A percentile compares a stretch with the other conserved stretches of the same genome.
These are phyloP conservation scores for Infundibulicybe gibba DNA, from an alignment of 768 basidiomycete genomes.

Conservation along the genomic window DNA sequence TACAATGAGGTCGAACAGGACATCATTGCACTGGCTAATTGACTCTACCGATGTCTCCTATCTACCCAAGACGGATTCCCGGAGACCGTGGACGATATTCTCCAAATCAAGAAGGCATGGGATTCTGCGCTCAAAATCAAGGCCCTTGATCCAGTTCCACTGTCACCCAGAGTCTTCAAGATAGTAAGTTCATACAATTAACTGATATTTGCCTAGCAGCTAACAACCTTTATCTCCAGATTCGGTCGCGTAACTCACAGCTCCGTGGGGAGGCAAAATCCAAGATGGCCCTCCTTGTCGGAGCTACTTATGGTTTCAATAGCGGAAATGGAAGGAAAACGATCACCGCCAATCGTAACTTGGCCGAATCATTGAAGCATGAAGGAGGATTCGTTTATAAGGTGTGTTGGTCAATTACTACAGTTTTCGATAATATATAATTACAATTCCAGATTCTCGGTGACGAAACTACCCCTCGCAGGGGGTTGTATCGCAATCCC, in stretches of 20 bases:
- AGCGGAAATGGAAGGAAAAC: slow-evolving; percentile 12
- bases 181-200: slow-evolving; percentile 8
- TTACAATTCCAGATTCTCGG: neutral
- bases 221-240: slow-evolving; percentile 5
- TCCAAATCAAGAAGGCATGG: slow-evolving; percentile 12
- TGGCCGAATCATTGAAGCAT: slow-evolving; percentile 15
- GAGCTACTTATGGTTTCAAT: slow-evolving; percentile 15
- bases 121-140: slow-evolving; percentile 6
- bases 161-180: slow-evolving; percentile 12
- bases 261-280: slow-evolving; percentile 17
- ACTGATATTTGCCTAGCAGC: neutral
- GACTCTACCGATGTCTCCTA: slow-evolving; percentile 11
- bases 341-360: slow-evolving; percentile 11
- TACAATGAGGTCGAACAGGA: slow-evolving; percentile 13
- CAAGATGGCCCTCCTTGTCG: slow-evolving; percentile 9
- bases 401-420: slow-evolving; percentile 5
- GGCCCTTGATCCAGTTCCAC: neutral
- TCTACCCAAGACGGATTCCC: slow-evolving; percentile 16
- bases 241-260: too few species aligned
- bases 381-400: slow-evolving; percentile 13
- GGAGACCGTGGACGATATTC: slow-evolving; percentile 7
- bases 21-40: slow-evolving; percentile 12
- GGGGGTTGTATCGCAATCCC: slow-evolving; percentile 18
- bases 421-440: neutral
- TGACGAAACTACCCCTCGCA: neutral